A percentile compares a stretch with the other conserved stretches of the same genome.
Evolutionary conservation across 306 rosid genomes (phyloP).

Genomic region (Gastrolobium bilobum): DNA sequence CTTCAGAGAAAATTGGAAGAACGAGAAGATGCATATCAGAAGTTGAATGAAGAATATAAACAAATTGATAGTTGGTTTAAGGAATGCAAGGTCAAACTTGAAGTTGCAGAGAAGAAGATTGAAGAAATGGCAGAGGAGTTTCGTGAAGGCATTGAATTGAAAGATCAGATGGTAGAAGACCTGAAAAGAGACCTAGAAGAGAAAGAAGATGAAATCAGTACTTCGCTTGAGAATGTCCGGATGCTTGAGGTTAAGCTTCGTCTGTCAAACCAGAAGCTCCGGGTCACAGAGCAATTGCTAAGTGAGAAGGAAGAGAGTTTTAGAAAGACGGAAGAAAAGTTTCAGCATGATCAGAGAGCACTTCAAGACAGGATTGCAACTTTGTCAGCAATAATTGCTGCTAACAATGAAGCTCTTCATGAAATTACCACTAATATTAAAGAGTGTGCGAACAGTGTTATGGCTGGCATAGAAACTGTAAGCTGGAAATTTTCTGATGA

Average conservation of each 20-base stretch:
- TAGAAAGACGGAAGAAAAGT: conserved; percentile 65
- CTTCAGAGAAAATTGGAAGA: conserved; percentile 66
- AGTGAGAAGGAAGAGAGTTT: conserved; percentile 85
- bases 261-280: conserved; percentile 95
- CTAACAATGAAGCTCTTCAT: conserved; percentile 66
- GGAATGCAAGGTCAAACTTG: conserved; percentile 66
- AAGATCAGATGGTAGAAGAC: conserved; percentile 72
- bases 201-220: conserved; percentile 71
- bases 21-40: conserved; percentile 64
- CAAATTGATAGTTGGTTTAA: conserved; percentile 59
- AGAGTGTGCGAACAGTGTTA: conserved; percentile 50
- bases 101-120: conserved; percentile 68
- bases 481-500: conserved; percentile 57
- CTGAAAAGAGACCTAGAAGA: conserved; percentile 81
- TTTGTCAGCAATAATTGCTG: conserved; percentile 62
- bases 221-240: conserved; percentile 66
- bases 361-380: conserved; percentile 70
- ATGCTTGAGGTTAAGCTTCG: conserved; percentile 91
- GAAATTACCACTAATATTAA: conserved; percentile 56
- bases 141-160: conserved; percentile 56
- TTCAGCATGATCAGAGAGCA: conserved; percentile 63
- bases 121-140: conserved; percentile 62
- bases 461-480: conserved; percentile 62
- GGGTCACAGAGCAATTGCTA: conserved; percentile 89
- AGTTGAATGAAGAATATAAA: conserved; percentile 67